Evolutionary conservation across 768 basidiomycete species (phyloP), one percentile per base, ranked within the genome.

Genomic region (Pisolithus tinctorius): DNA sequence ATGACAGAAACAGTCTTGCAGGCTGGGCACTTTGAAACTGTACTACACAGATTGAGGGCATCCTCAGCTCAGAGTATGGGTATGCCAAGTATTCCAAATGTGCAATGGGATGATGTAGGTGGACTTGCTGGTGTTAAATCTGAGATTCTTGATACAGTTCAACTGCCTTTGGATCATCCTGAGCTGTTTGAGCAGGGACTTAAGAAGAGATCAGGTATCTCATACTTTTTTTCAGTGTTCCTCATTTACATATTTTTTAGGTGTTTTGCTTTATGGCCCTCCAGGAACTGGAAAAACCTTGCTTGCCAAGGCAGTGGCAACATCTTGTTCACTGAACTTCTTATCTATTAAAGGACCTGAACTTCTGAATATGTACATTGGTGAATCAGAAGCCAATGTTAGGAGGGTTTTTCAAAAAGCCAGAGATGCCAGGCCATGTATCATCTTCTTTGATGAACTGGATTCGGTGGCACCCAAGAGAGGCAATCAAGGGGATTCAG

Each of bases 261-360:
- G 93, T 47, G 85, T 97, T 53, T 73, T 97, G 17, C 75, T 97
- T 3, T 96, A 95, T 64, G 94, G 94, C 0, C 94, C 94, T 4
- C 94, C 94, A 6, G 94, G 94, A 26, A 97, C 94, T 2, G 94
- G 94, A 2, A 97, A 97, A 67, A 97, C 94, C 0, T 69, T 97
- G 6, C 80, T 97, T 43, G 94, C 94, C 8, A 97, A 97, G 69
- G 94, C 94, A 10, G 93, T 97, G 38, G 94, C 94, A 23, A 96
- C 93, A 1, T 91, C 92, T 2, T 96, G 88, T 65, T 86, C 92
- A 25, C 77, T 96, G 57, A 96, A 96, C 66, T 96, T 97, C 69
- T 87, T 97, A 71, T 94, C 92, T n/a, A 83, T 96, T 60, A 96
- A 97, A 66, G 94, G 94, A 0, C 94, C 94, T 3, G 94, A 97